Evolutionary conservation across 805 yeast genomes (phyloP), one percentile per base, ranked within the genome.

Genomic region (Nakazawaea ishiwadae): DNA sequence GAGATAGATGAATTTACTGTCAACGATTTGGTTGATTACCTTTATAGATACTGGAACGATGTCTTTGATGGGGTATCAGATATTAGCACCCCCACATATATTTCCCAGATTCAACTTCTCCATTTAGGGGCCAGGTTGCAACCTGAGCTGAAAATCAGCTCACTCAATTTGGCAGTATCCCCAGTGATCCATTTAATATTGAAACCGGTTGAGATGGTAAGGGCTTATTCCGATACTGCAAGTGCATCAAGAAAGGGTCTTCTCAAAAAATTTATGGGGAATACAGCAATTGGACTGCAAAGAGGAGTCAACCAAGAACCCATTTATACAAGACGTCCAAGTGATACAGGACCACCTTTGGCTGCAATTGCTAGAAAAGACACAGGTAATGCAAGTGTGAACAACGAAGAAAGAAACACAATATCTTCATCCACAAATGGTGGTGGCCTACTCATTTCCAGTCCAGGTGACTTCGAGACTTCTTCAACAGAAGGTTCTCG

Each of bases 61-160:
- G 26, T 59, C 10, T n/a, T 47, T 11, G 35, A 43, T 44, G 15
- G 40, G 36, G 6, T 43, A 24, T n/a, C n/a, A n/a, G n/a, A n/a
- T n/a, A n/a, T n/a, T n/a, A n/a, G n/a, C n/a, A 27, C 21, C 7
- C 62, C 61, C 0, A 21, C 37, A 6, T 24, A 40, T 10, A 51
- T 48, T 3, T 58, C 60, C 3, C 60, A 60, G 41, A 47, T 60
- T 6, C 65, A 60, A 38, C 37, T 61, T 11, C 37, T 61, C 6
- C 62, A 60, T 44, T 35, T 57, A 15, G 66, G 66, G 2, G 42
- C 44, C 30, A 44, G 62, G 36, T 39, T 61, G 8, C 52, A 58
- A 32, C 62, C 63, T 2, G 53, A 53, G 35, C 48, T 42, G 1
- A 17, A 21, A 2, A 12, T 61, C 16, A 36, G 36, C n/a, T 18